phyloP scores from a whole-genome alignment of 2,329 filamentous ascomycete species.

The Penicillium sp. region DNA sequence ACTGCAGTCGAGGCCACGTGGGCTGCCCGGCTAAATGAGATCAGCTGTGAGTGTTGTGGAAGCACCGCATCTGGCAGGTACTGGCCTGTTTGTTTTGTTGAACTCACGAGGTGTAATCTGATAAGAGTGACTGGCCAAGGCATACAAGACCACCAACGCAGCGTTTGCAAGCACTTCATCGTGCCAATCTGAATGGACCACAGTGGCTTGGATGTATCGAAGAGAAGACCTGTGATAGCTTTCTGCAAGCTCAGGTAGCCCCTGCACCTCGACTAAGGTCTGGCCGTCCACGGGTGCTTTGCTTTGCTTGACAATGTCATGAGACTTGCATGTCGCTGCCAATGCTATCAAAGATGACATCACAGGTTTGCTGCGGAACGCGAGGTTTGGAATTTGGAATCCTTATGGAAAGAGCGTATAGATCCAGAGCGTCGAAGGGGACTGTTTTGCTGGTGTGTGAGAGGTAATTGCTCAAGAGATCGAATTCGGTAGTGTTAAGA shows the following conservation, averaged over 20 bases:
- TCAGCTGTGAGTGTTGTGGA: constrained; percentile 41
- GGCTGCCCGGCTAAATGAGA: constrained; percentile 41
- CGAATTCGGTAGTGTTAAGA: not conserved
- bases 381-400: constrained; percentile 1
- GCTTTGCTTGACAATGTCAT: not conserved
- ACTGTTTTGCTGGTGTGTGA: not conserved
- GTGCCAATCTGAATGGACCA: not conserved
- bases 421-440: not conserved
- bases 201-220: not conserved
- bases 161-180: not conserved
- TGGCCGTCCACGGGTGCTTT: not conserved
- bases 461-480: not conserved
- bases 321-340: not conserved
- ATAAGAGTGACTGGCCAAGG: not conserved
- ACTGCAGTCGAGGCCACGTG: constrained; percentile 38
- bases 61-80: constrained; percentile 27
- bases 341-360: not conserved
- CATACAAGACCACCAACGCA: not conserved
- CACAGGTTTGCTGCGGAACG: not conserved
- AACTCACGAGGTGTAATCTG: not conserved
- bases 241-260: not conserved
- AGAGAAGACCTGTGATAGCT: not conserved
- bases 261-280: not conserved
- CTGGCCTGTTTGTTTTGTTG: not conserved
- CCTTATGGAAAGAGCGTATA: not conserved